phyloP scores from a whole-genome alignment of 2,329 filamentous ascomycete species.

The Penicillium glabrum region DNA sequence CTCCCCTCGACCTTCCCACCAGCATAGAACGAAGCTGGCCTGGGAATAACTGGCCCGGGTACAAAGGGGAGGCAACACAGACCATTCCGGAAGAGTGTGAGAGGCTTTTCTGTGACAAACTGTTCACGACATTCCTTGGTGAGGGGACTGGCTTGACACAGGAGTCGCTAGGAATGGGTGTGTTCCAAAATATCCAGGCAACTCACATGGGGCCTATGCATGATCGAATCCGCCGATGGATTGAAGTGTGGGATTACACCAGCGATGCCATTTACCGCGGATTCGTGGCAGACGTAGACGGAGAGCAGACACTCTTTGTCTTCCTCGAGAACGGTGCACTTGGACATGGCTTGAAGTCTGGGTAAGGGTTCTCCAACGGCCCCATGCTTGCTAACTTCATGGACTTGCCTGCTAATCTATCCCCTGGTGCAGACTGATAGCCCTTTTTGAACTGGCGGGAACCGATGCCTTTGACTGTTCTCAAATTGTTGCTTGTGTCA shows the following conservation, averaged over 20 bases:
- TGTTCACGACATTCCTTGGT: slow-evolving; percentile 93
- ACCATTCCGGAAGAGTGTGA: slow-evolving; percentile 99
- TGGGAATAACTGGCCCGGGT: slow-evolving; percentile 38
- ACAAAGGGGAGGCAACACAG: slow-evolving; percentile 86
- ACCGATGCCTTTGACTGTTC: slow-evolving; percentile 69
- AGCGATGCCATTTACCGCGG: slow-evolving; percentile 82
- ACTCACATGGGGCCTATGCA: slow-evolving; percentile 26
- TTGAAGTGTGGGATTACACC: slow-evolving; percentile 67
- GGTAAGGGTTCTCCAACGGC: slow-evolving; percentile 58
- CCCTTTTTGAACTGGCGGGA: slow-evolving; percentile 83
- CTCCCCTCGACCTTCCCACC: slow-evolving; percentile 77
- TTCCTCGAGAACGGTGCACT: slow-evolving; percentile 79
- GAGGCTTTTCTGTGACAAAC: slow-evolving; percentile 98
- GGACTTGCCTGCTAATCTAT: not conserved
- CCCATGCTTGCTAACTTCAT: not conserved
- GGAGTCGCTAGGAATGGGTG: slow-evolving; percentile 86
- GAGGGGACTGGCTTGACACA: slow-evolving; percentile 75
- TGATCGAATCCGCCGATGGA: slow-evolving; percentile 33
- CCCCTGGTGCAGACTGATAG: slow-evolving; percentile 65
- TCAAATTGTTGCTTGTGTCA: slow-evolving; percentile 77
- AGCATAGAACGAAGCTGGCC: slow-evolving; percentile 57
- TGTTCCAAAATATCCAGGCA: slow-evolving; percentile 46
- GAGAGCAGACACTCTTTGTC: slow-evolving; percentile 76
- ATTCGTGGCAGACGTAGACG: slow-evolving; percentile 71
- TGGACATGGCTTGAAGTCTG: slow-evolving; percentile 78